phyloP scores from a whole-genome alignment of 495 filamentous ascomycete species.

The Cudoniella acicularis region DNA sequence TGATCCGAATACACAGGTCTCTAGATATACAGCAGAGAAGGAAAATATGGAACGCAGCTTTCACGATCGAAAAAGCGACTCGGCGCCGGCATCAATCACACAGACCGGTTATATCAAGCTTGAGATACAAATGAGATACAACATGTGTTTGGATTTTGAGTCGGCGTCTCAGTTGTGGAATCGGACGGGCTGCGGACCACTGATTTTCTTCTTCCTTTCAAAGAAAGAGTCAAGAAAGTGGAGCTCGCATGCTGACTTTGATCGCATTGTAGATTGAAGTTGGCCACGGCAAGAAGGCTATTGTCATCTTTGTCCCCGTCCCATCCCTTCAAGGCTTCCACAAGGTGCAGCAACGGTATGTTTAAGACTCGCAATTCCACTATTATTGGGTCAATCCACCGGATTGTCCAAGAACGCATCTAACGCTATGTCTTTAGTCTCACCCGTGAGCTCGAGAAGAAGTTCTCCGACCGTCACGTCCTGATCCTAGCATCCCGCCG shows the following conservation, averaged over 20 bases:
- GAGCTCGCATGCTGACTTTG: constrained; percentile 67
- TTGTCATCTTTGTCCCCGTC: constrained; percentile 99
- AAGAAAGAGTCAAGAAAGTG: constrained; percentile 28
- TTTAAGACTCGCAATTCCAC: constrained; percentile 16
- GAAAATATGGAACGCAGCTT: constrained; percentile 13
- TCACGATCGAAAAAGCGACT: constrained; percentile 7
- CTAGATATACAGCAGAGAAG: not conserved
- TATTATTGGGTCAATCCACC: too few species aligned
- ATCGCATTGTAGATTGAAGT: constrained; percentile 85
- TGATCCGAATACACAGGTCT: not conserved
- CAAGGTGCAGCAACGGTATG: constrained; percentile 98
- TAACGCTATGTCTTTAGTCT: constrained; percentile 52
- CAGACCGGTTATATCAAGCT: constrained; percentile 21
- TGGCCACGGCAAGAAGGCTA: constrained; percentile 99
- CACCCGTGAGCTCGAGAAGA: constrained; percentile 99
- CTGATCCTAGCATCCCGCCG: constrained; percentile 97
- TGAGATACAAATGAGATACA: constrained; percentile 22
- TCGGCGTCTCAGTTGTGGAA: constrained; percentile 41
- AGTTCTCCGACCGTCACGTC: constrained; percentile 99
- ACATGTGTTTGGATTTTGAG: constrained; percentile 15
- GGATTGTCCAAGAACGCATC: too few species aligned
- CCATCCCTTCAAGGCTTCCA: constrained; percentile 94
- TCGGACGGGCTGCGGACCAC: constrained; percentile 70
- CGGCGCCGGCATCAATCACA: constrained; percentile 14
- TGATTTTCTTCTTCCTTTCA: constrained; percentile 27